Evolutionary conservation across 495 filamentous ascomycete species (phyloP).

Genomic region (Penicillium simplicissimum): DNA sequence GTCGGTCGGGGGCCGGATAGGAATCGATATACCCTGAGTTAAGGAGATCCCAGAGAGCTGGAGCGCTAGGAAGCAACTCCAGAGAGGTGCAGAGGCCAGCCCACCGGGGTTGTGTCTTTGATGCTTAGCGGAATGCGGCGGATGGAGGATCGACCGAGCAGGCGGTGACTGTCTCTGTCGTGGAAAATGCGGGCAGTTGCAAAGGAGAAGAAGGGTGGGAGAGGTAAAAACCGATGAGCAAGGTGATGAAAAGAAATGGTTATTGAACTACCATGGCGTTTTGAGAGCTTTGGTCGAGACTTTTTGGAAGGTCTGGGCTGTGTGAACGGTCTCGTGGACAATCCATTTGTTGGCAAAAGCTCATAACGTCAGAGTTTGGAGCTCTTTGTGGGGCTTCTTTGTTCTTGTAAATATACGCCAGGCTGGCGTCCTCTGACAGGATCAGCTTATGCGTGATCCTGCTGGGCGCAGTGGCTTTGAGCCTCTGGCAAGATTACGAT

Average conservation of each 20-base stretch:
- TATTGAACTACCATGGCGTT: background rate
- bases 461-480: background rate
- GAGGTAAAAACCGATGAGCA: background rate
- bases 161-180: background rate
- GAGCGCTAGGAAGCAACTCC: conserved; percentile 7
- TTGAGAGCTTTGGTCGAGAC: background rate
- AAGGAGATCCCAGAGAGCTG: background rate
- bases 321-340: background rate
- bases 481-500: background rate
- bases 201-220: background rate
- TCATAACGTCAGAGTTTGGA: background rate
- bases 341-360: background rate
- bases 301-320: background rate
- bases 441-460: background rate
- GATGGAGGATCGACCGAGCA: conserved; percentile 14
- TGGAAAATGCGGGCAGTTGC: background rate
- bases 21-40: background rate
- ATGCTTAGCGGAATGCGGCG: conserved; percentile 11
- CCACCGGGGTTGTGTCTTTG: background rate
- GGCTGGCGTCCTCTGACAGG: too few relatives aligned
- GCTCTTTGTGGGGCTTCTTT: background rate
- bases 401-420: background rate
- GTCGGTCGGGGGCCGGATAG: background rate
- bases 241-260: background rate
- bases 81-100: background rate